Conservation (phyloP, 2,329 filamentous ascomycete genomes). For the Penicillium occitanis region DNA sequence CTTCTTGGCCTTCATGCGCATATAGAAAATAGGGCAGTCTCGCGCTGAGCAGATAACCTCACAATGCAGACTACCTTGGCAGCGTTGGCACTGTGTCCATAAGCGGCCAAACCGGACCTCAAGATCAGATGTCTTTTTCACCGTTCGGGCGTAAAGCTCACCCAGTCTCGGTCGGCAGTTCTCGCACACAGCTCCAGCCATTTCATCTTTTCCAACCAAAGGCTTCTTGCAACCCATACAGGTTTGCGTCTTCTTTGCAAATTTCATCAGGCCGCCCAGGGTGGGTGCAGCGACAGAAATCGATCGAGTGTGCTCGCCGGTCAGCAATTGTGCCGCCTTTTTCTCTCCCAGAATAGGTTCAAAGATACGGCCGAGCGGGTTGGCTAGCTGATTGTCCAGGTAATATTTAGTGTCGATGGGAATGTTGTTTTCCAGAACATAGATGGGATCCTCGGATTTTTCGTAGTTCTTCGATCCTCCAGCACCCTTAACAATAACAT, state of each 20-base stretch:
- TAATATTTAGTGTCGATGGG: conserved; percentile 99
- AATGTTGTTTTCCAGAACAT: conserved; percentile 93
- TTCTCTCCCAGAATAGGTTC: conserved; percentile 95
- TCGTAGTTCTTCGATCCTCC: conserved; percentile 93
- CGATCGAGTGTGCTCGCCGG: conserved; percentile 89
- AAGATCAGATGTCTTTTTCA: conserved; percentile 84
- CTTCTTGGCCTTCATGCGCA: conserved; percentile 99
- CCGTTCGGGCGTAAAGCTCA: conserved; percentile 88
- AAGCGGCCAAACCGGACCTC: conserved; percentile 89
- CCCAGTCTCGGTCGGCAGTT: conserved; percentile 82
- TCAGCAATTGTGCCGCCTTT: conserved; percentile 80
- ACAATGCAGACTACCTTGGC: conserved; percentile 96
- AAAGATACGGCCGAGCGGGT: conserved; percentile 92
- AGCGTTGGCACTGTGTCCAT: conserved; percentile 98
- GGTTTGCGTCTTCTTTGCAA: conserved; percentile 94
- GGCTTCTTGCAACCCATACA: conserved; percentile 99
- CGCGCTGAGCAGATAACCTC: conserved; percentile 96
- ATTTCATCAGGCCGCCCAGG: conserved; percentile 95
- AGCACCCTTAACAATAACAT: conserved; percentile 93
- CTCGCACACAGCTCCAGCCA: conserved; percentile 79
- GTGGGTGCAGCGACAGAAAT: conserved; percentile 90
- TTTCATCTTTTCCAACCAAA: conserved; percentile 74
- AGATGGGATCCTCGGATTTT: conserved; percentile 94
- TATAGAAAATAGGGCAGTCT: conserved; percentile 99
- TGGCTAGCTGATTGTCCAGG: conserved; percentile 95